Base-by-base conservation (phyloP, 202 grass and related monocot species). In the Panicum virgatum region DNA sequence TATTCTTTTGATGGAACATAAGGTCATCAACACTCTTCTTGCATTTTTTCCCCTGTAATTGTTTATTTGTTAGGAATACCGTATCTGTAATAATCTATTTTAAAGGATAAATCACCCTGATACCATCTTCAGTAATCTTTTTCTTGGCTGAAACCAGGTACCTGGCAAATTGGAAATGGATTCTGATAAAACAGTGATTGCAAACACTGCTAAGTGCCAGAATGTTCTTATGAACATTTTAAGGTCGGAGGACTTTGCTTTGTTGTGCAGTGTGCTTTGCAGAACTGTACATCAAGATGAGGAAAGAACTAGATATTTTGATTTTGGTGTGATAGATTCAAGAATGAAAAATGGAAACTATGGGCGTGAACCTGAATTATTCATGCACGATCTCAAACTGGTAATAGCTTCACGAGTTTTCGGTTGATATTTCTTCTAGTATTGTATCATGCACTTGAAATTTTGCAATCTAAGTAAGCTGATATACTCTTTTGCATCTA, bases 341-440 rank as follows among this genome's bases (percentile, higher is more conserved):
- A 92, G 88, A 57, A 88, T 97, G 89, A 97, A 85, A 86, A 89
- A 87, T 94, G 89, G 94, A 77, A 84, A 80, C 44, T 97, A 97
- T 80, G 91, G 87, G 26, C 58, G 25, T 44, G 77, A 84, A 40
- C 83, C 89, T 70, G 73, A 58, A 82, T 78, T 90, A 67, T 94
- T 92, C 89, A 64, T 88, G 76, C 68, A 75, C 39, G 87, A 97
- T 88, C 80, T 97, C 37, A 86, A 92, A 75, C 81, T 90, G 91
- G 94, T 94, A 90, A 68, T 10, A 32, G 63, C 66, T 65, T 73
- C 39, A 67, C 18, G 23, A 45, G 26, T 88, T 72, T 79, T 68
- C 1, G 22, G 23, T 63, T 75, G 16, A 79, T 78, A 72, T 73
- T 66, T 79, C 14, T 32, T 62, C 68, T 79, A 48, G 39, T 73